Conservation (phyloP, 1,139 yeast genomes). For the Wickerhamiella infanticola region DNA sequence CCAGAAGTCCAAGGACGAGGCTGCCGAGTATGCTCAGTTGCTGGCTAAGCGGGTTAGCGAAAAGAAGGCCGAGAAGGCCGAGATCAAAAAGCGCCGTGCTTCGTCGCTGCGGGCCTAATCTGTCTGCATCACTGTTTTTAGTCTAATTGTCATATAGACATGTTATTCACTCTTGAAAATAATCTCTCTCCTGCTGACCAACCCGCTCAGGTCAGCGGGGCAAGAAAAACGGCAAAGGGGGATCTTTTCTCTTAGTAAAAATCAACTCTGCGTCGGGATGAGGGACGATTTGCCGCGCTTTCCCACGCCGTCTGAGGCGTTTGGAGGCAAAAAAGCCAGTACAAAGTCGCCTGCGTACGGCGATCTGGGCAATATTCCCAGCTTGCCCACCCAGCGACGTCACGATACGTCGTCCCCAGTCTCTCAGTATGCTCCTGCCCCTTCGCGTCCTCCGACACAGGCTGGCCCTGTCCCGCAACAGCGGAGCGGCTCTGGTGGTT, state of each 20-base stretch:
- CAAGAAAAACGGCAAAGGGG: no score
- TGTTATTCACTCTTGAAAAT: conserved; percentile 1
- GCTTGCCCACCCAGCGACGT: conserved; percentile 11
- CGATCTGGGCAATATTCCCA: conserved; percentile 10
- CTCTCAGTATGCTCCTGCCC: conserved; percentile 5
- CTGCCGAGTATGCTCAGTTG: conserved; percentile 99
- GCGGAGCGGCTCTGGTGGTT: neutral
- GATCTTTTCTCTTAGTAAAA: neutral
- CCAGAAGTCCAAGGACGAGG: conserved; percentile 99
- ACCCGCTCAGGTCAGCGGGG: no score
- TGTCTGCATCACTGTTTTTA: neutral
- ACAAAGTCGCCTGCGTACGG: conserved; percentile 10
- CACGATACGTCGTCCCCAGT: conserved; percentile 7
- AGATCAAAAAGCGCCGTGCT: conserved; percentile 99
- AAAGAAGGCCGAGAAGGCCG: conserved; percentile 95
- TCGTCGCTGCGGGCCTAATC: conserved; percentile 40
- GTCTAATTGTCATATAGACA: conserved; percentile 3
- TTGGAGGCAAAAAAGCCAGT: conserved; percentile 7
- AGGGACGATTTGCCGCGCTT: conserved; percentile 15
- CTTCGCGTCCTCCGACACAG: neutral
- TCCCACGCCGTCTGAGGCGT: conserved; percentile 17
- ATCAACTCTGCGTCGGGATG: conserved; percentile 5
- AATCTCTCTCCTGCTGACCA: neutral
- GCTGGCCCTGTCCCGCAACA: neutral
- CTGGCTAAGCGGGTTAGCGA: conserved; percentile 97